Percentiles rank a stretch among this genome's conserved stretches.
Evolutionary conservation across 345 rosid genomes (phyloP).

Genomic region (Pistacia vera): DNA sequence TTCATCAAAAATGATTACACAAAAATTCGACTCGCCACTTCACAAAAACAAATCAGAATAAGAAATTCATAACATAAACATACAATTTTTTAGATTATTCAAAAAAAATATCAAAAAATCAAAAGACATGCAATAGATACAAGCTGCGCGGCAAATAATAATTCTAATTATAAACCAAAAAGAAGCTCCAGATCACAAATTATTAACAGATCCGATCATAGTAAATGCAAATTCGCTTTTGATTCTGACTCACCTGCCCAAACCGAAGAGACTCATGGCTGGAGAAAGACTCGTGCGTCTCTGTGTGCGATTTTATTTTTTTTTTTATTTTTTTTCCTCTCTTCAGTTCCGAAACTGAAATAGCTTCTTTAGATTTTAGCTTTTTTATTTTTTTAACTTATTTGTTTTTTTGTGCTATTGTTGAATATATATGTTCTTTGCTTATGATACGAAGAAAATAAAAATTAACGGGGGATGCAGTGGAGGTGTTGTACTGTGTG

Average conservation of each 20-base stretch:
- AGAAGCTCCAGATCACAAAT: neutral
- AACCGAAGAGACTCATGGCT: conserved; percentile 77
- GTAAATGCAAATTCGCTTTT: neutral
- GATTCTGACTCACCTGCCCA: conserved; percentile 49
- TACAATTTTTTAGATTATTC: neutral
- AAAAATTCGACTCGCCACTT: neutral
- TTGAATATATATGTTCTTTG: neutral
- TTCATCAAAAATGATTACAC: neutral
- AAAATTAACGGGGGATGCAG: neutral
- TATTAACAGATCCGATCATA: conserved; percentile 3
- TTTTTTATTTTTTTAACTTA: neutral
- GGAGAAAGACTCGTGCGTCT: conserved; percentile 11
- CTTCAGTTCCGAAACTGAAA: neutral
- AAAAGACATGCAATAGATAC: neutral
- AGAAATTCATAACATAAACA: neutral
- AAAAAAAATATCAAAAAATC: neutral
- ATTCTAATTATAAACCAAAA: neutral
- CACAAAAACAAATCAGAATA: neutral
- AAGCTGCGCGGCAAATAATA: neutral
- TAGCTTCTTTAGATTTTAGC: neutral
- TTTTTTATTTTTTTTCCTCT: neutral
- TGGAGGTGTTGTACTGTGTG: neutral
- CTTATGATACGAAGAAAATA: no score
- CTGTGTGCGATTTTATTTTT: neutral
- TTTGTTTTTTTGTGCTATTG: neutral